Evolutionary conservation across 306 rosid genomes (phyloP).

Genomic region (Delonix regia): DNA sequence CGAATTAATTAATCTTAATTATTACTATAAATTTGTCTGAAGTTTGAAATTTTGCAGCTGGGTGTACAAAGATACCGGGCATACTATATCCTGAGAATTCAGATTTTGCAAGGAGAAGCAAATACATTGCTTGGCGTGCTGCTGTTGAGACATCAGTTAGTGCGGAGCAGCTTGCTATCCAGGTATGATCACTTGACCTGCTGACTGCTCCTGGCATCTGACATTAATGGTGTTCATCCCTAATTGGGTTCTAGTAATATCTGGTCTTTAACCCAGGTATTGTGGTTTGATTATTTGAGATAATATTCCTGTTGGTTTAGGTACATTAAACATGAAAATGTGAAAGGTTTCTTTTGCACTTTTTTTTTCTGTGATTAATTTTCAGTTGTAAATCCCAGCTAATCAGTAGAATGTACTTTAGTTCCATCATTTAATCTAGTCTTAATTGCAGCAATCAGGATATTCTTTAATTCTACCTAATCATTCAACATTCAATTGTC

Average conservation of each 20-base stretch:
- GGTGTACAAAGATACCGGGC: slow-evolving; percentile 80
- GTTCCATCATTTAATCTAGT: not conserved
- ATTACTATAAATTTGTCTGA: slow-evolving; percentile 54
- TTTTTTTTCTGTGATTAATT: not conserved
- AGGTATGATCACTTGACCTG: slow-evolving; percentile 54
- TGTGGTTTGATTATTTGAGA: slow-evolving; percentile 23
- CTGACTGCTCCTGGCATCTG: slow-evolving; percentile 27
- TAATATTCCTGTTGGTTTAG: slow-evolving; percentile 1
- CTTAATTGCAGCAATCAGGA: not conserved
- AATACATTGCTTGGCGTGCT: slow-evolving; percentile 83
- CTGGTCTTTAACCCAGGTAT: slow-evolving; percentile 11
- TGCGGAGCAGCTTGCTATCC: slow-evolving; percentile 88
- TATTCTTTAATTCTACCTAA: not conserved
- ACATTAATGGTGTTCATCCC: slow-evolving; percentile 27
- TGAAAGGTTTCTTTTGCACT: not conserved
- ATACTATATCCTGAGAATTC: slow-evolving; percentile 90
- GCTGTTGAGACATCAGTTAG: slow-evolving; percentile 84
- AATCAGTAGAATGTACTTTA: not conserved
- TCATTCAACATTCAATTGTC: not conserved
- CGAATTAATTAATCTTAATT: slow-evolving; percentile 46
- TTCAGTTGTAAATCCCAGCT: not conserved
- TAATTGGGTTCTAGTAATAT: not conserved
- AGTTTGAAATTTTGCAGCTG: slow-evolving; percentile 75
- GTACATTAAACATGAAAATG: slow-evolving; percentile 6
- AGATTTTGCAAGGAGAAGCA: slow-evolving; percentile 87